These are phyloP conservation scores for Boletus sensibilis DNA, from an alignment of 768 basidiomycete genomes.

Conservation along the genomic window DNA sequence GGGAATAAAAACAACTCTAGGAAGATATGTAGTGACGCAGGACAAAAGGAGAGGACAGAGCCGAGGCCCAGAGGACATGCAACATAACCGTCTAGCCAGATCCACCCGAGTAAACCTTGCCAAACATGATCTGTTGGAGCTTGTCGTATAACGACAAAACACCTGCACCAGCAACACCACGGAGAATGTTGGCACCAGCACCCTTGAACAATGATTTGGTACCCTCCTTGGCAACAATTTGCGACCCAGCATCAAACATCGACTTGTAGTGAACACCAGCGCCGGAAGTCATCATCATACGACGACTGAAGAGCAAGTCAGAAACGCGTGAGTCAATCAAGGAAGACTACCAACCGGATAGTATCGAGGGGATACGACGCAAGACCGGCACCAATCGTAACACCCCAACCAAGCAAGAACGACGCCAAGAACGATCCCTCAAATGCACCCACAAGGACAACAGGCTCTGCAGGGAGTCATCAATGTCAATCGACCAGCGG, in stretches of 20 bases:
- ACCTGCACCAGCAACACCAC: slow-evolving; percentile 99
- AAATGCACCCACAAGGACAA: slow-evolving; percentile 93
- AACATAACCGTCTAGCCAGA: slow-evolving; percentile 25
- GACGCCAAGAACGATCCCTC: slow-evolving; percentile 97
- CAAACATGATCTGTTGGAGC: slow-evolving; percentile 93
- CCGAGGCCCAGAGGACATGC: slow-evolving; percentile 25
- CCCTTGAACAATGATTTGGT: slow-evolving; percentile 97
- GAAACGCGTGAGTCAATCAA: background rate
- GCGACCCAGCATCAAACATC: slow-evolving; percentile 95
- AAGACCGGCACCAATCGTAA: slow-evolving; percentile 99
- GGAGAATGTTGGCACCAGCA: slow-evolving; percentile 93
- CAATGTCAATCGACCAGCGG: slow-evolving; percentile 28
- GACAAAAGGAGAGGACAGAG: slow-evolving; percentile 33
- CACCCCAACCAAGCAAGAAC: slow-evolving; percentile 97
- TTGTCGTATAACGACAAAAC: slow-evolving; percentile 99
- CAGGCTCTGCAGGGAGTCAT: slow-evolving; percentile 65
- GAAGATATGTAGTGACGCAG: slow-evolving; percentile 24
- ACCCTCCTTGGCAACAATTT: slow-evolving; percentile 96
- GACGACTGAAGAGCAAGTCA: slow-evolving; percentile 67
- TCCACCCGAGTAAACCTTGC: slow-evolving; percentile 99
- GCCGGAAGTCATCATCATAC: slow-evolving; percentile 99
- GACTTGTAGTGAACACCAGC: slow-evolving; percentile 96
- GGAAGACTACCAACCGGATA: slow-evolving; percentile 55
- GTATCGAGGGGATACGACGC: slow-evolving; percentile 95
- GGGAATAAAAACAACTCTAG: slow-evolving; percentile 37